A percentile compares a stretch with the other conserved stretches of the same genome.
Conservation (phyloP, 768 basidiomycete genomes). For the Coprinopsis sp. region DNA sequence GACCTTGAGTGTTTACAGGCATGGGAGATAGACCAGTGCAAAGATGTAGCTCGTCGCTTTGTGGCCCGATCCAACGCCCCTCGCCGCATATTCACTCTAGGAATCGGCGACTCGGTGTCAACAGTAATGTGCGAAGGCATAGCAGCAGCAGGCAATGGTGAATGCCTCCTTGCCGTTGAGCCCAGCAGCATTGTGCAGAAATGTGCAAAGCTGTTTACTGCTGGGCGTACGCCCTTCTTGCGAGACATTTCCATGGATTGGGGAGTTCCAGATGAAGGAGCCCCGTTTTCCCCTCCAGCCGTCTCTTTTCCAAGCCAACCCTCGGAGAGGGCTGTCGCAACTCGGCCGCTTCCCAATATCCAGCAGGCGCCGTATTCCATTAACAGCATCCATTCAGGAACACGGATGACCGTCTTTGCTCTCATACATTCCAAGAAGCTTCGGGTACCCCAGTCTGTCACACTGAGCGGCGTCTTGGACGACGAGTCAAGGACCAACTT, state of each 20-base stretch:
- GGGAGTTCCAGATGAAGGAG: constrained; percentile 30
- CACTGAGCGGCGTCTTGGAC: constrained; percentile 31
- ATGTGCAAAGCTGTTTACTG: constrained; percentile 45
- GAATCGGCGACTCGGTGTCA: constrained; percentile 49
- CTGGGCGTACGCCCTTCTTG: constrained; percentile 44
- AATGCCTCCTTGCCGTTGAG: constrained; percentile 40
- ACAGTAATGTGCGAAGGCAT: constrained; percentile 49
- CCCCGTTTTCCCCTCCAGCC: constrained; percentile 7
- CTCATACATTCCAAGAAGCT: constrained; percentile 26
- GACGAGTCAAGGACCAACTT: constrained; percentile 26
- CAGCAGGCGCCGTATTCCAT: constrained; percentile 34
- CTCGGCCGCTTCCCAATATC: constrained; percentile 23
- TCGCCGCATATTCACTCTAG: constrained; percentile 53
- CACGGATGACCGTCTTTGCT: constrained; percentile 29
- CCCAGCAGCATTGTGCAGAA: constrained; percentile 45
- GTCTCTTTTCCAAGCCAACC: constrained; percentile 16
- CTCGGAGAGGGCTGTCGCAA: constrained; percentile 17
- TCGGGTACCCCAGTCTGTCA: constrained; percentile 27
- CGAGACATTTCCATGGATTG: constrained; percentile 47
- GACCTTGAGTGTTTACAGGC: constrained; percentile 12
- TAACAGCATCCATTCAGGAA: constrained; percentile 30
- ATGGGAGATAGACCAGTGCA: constrained; percentile 17
- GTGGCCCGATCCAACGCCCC: constrained; percentile 29
- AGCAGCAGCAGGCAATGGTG: constrained; percentile 51
- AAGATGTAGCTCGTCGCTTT: constrained; percentile 23